Evolutionary conservation across 1,284 basidiomycete species (phyloP), one percentile per base, ranked within the genome.

Genomic region (Ustilago vetiveriae): DNA sequence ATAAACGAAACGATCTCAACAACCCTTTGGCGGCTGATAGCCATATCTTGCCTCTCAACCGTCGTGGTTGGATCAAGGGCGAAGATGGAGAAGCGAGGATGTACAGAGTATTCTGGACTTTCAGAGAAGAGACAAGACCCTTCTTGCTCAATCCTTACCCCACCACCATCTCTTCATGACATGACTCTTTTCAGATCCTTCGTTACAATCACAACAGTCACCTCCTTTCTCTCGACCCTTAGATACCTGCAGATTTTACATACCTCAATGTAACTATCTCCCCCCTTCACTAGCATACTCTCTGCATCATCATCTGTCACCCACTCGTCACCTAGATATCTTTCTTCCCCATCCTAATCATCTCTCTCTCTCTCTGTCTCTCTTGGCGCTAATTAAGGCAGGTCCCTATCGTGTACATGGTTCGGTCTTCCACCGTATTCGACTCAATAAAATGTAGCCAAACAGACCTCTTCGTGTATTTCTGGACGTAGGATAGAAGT

Each of bases 41-140:
- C 8, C 54, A 58, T 37, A n/a, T 65, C 5, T 19, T 65, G 11
- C 46, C 50, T 0, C 39, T 53, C 9, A 46, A 62, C 14, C 39
- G 47, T 1, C 19, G 41, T 7, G 67, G 60, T 0, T 70, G 67
- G 67, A 51, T 41, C 14, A 22, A 32, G 6, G 60, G 58, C 22
- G 44, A 46, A 1, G 38, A 55, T 9, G 67, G 60, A 0, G 52
- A 59, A 30, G 47, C 37, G 29, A 56, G 60, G 9, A 27, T 64
- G 21, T 59, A 55, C 29, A 44, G 67, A 16, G 23, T 36, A n/a
- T 42, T 48, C 4, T 70, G 67, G 67, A 62, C 55, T 37, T 60
- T 55, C 36, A 44, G 44, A 8, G 55, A 63, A 21, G 67, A 64
- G 10, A 49, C 56, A 1, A 37, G 67, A 8, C 67, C 67, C 0